Base-by-base conservation (phyloP, 495 filamentous ascomycete genomes). In the Podospora didyma region DNA sequence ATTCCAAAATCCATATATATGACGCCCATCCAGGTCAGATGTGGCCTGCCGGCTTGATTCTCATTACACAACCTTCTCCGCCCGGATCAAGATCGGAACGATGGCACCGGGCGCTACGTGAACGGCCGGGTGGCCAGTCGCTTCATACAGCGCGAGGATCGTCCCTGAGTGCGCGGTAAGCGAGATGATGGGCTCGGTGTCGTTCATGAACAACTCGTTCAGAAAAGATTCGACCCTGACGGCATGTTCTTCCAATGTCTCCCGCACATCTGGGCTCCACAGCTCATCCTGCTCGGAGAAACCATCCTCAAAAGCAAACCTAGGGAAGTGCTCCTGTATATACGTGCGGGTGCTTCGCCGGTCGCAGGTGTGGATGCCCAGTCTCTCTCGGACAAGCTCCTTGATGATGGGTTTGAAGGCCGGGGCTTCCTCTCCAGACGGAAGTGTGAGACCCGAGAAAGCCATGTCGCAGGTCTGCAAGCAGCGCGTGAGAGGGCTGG, bases 311-410 rank as follows among this genome's bases (percentile, higher is more conserved):
- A 92, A 81, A 2, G 23, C 63, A 69, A 80, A 91, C 7, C 35
- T 46, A 0, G 88, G 87, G 61, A 84, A 89, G 17, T 70, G 68
- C 12, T 64, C 45, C 5, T 70, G 63, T 60, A 96, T 90, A 54
- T 76, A 80, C 3, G 73, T 71, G 49, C 79, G 80, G 23, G 59
- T 76, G 50, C 78, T 76, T 1, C 90, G 79, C 14, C 85, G 81
- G 66, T 96, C 89, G 68, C 90, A 96, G 7, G 90, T 93, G 65
- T 94, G 90, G 46, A 85, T 75, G 45, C 83, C 82, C 53, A 92
- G 82, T 1, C 78, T 75, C 62, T 96, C 90, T 45, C 90, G 81
- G 56, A 93, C 72, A 20, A 82, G 68, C 63, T 93, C 88, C 64
- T 87, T 89, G 62, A 94, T 74, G 2, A 75, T 72, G 0, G 88